Evolutionary conservation across 176 grass and related monocot species (phyloP).

Genomic region (Rhynchospora pubera): DNA sequence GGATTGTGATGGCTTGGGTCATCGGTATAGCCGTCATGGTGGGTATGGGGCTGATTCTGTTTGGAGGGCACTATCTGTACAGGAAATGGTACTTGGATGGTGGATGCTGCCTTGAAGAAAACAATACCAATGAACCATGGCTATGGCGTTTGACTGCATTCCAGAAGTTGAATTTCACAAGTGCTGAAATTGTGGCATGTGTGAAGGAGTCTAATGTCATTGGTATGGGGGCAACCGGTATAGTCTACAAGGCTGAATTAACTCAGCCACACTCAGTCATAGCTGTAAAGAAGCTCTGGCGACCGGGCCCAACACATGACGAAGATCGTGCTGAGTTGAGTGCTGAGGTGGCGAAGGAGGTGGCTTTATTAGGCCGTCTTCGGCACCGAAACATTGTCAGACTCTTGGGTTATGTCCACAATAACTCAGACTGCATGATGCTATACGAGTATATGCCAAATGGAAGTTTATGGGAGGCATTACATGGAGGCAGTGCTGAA

Average conservation of each 20-base stretch:
- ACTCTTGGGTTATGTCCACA: slow-evolving; percentile 78
- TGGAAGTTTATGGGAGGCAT: slow-evolving; percentile 88
- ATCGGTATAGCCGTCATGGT: slow-evolving; percentile 40
- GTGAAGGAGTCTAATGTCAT: slow-evolving; percentile 93
- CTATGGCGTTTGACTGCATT: slow-evolving; percentile 80
- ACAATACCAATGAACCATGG: slow-evolving; percentile 34
- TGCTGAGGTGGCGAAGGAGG: slow-evolving; percentile 59
- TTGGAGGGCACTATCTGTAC: slow-evolving; percentile 52
- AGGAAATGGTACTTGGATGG: slow-evolving; percentile 48
- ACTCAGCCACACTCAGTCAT: slow-evolving; percentile 37
- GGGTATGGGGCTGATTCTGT: slow-evolving; percentile 21
- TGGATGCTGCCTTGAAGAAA: slow-evolving; percentile 31
- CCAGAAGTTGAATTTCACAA: slow-evolving; percentile 67
- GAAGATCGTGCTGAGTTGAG: slow-evolving; percentile 7
- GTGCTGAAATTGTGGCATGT: slow-evolving; percentile 68
- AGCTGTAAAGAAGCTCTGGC: slow-evolving; percentile 96
- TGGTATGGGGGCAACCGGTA: slow-evolving; percentile 80
- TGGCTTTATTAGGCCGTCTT: slow-evolving; percentile 56
- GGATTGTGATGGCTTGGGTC: slow-evolving; percentile 43
- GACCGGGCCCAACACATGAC: slow-evolving; percentile 10
- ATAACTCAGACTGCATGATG: slow-evolving; percentile 72
- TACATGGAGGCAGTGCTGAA: slow-evolving; percentile 38
- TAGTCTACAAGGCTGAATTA: slow-evolving; percentile 87
- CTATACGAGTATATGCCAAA: slow-evolving; percentile 99
- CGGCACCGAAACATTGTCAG: slow-evolving; percentile 93